A percentile compares a stretch with the other conserved stretches of the same genome.
Conservation (phyloP, 2,329 filamentous ascomycete species). For the Cyphellophora europaea region DNA sequence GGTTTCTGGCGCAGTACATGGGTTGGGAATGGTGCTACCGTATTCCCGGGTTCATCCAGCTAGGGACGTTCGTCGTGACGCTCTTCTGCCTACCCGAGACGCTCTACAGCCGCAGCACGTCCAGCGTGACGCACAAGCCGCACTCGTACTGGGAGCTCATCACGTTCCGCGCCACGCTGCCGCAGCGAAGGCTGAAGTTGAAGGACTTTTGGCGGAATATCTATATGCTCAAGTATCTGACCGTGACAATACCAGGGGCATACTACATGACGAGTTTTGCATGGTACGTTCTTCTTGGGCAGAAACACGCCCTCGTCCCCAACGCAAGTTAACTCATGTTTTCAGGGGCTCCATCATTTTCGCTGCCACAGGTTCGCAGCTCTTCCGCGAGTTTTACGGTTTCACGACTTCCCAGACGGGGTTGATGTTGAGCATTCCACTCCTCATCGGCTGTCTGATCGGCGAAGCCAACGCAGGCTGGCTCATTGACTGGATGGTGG, state of each 20-base stretch:
- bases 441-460: conserved; percentile 18
- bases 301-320: no score
- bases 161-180: conserved; percentile 5
- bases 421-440: conserved; percentile 18
- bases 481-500: conserved; percentile 10
- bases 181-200: conserved; percentile 9
- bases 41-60: conserved; percentile 12
- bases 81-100: conserved; percentile 14
- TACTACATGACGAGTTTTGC: conserved; percentile 21
- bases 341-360: conserved; percentile 20
- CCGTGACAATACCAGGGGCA: conserved; percentile 17
- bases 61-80: conserved; percentile 10
- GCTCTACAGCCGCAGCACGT: conserved; percentile 7
- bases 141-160: conserved; percentile 7
- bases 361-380: conserved; percentile 18
- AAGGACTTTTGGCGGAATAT: conserved; percentile 19
- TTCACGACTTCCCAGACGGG: conserved; percentile 19
- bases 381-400: conserved; percentile 17
- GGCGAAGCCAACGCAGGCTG: conserved; percentile 19
- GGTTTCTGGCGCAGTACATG: conserved; percentile 16
- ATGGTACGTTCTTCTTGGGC: no score
- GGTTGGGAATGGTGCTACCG: conserved; percentile 17
- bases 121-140: conserved; percentile 2
- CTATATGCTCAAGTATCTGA: conserved; percentile 21
- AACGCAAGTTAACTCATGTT: no score